phyloP scores from a whole-genome alignment of 2,329 filamentous ascomycete species.

The Arthrobotrys entomopaga region DNA sequence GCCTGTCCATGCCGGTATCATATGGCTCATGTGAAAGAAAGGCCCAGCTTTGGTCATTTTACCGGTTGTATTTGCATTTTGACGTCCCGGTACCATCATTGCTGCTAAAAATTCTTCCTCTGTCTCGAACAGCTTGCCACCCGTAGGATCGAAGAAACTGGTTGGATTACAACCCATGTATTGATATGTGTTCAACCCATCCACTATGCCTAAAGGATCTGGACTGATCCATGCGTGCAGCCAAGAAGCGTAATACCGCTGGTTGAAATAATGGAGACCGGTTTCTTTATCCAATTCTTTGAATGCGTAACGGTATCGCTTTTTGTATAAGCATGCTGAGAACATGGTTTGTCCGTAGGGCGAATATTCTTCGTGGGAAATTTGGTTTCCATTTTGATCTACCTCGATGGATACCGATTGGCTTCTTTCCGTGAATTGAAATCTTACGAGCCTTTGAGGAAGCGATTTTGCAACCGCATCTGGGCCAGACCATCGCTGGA shows the following conservation, averaged over 20 bases:
- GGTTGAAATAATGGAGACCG: constrained; percentile 58
- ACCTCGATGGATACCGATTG: constrained; percentile 32
- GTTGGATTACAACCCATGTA: constrained; percentile 7
- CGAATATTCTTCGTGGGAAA: constrained; percentile 29
- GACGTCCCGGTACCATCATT: too few relatives aligned
- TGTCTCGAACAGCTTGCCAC: not conserved
- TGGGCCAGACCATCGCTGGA: not conserved
- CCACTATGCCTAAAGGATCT: constrained; percentile 55
- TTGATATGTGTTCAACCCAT: constrained; percentile 21
- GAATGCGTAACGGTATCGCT: constrained; percentile 58
- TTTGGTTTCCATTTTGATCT: constrained; percentile 8
- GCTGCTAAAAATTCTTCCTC: too few relatives aligned
- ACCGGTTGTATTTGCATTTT: too few relatives aligned
- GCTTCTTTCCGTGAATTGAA: constrained; percentile 10
- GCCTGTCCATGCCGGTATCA: too few relatives aligned
- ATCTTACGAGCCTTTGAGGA: constrained; percentile 2
- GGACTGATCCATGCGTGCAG: constrained; percentile 58
- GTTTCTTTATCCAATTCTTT: constrained; percentile 59
- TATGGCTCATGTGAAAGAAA: too few relatives aligned
- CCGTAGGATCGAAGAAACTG: not conserved
- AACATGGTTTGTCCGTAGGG: constrained; percentile 36
- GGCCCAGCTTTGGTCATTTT: too few relatives aligned
- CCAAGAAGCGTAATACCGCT: constrained; percentile 59
- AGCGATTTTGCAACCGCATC: not conserved
- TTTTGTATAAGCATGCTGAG: constrained; percentile 29